Percentiles rank a stretch among this genome's conserved stretches.
Evolutionary conservation across 163 green algal species (phyloP).

Genomic region (Prototheca wickerhamii): DNA sequence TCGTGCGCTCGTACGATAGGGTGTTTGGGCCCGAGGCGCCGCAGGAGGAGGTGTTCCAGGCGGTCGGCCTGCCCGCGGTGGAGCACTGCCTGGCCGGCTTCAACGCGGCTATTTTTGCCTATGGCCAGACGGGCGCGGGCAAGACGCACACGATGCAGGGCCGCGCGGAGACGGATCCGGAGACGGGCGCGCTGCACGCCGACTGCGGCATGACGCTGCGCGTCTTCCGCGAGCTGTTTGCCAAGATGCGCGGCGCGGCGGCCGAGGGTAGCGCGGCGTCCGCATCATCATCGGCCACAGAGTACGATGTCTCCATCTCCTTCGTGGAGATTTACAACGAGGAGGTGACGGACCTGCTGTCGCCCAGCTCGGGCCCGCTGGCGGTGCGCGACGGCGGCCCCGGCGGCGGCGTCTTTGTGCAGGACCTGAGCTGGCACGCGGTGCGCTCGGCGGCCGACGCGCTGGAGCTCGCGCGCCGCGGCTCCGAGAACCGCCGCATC

Average conservation of each 20-base stretch:
- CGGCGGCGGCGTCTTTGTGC: conserved; percentile 17
- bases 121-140: conserved; percentile 93
- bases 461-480: conserved; percentile 18
- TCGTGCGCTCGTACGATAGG: conserved; percentile 15
- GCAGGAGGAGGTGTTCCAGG: conserved; percentile 21
- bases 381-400: background rate
- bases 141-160: conserved; percentile 99
- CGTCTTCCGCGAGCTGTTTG: conserved; percentile 28
- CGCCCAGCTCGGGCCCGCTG: background rate
- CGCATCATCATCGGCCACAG: no score
- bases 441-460: conserved; percentile 25
- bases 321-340: background rate
- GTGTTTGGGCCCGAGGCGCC: conserved; percentile 17
- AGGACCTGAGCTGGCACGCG: conserved; percentile 17
- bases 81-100: conserved; percentile 28
- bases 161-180: background rate
- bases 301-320: background rate
- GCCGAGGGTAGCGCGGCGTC: no score
- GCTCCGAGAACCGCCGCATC: conserved; percentile 33
- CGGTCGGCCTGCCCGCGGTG: conserved; percentile 19
- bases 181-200: background rate
- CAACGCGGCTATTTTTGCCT: conserved; percentile 48
- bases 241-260: background rate
- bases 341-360: no score
- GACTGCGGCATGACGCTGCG: conserved; percentile 22